phyloP scores from a whole-genome alignment of 345 rosid genomes.

The Acer negundo region DNA sequence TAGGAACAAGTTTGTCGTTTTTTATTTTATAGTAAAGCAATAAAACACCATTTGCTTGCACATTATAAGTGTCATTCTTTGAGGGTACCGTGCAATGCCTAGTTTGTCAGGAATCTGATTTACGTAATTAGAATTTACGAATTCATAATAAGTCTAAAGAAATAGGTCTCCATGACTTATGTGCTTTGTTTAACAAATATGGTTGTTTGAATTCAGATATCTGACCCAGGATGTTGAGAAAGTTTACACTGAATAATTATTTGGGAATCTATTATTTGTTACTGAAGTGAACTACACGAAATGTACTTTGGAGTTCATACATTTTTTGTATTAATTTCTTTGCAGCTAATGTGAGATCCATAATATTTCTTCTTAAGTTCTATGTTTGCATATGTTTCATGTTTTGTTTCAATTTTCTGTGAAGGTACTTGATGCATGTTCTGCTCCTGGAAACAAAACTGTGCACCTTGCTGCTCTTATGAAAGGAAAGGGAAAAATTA shows the following conservation, averaged over 20 bases:
- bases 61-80: background rate
- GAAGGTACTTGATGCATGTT: conserved; percentile 96
- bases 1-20: background rate
- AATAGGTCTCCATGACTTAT: background rate
- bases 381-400: conserved; percentile 9
- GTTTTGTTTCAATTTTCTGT: conserved; percentile 25
- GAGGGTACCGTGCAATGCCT: background rate
- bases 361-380: conserved; percentile 12
- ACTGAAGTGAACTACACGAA: background rate
- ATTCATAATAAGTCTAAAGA: background rate
- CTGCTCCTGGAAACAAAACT: conserved; percentile 99
- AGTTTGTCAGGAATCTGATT: background rate
- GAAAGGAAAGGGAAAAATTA: conserved; percentile 73
- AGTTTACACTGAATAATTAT: background rate
- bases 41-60: background rate
- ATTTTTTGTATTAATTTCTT: background rate
- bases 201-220: background rate
- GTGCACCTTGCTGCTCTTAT: conserved; percentile 92
- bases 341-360: background rate
- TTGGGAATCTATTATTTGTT: background rate
- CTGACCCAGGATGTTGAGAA: background rate
- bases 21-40: background rate
- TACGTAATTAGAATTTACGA: background rate
- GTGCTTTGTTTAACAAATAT: background rate
- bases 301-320: conserved; percentile 17